These are phyloP conservation scores for Coemansia sp. DNA, from an alignment of 192 early-diverging fungal genomes.

Conservation along the genomic window DNA sequence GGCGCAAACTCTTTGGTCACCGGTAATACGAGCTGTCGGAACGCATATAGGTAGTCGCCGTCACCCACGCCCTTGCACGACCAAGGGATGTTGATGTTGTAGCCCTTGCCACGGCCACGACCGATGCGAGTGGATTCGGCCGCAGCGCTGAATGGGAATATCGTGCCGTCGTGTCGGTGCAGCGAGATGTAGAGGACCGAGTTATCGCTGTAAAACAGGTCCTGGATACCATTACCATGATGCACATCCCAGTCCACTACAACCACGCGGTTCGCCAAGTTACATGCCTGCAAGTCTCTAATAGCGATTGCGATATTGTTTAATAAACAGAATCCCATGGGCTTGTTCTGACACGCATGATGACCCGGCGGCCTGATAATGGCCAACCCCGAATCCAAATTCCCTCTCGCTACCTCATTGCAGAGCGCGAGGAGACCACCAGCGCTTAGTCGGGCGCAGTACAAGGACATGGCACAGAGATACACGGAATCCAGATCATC, in stretches of 20 bases:
- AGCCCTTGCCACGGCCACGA: slow-evolving; percentile 63
- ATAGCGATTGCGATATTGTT: slow-evolving; percentile 92
- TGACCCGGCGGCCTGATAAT: slow-evolving; percentile 94
- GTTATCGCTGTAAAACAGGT: slow-evolving; percentile 75
- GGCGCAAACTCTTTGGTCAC: slow-evolving; percentile 83
- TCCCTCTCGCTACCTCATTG: slow-evolving; percentile 65
- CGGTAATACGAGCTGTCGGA: slow-evolving; percentile 78
- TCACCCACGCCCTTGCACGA: slow-evolving; percentile 71
- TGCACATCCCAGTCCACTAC: slow-evolving; percentile 97
- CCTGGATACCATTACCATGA: slow-evolving; percentile 94
- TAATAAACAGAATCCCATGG: slow-evolving; percentile 88
- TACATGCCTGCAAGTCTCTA: slow-evolving; percentile 57
- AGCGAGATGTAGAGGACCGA: slow-evolving; percentile 85
- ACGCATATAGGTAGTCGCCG: slow-evolving; percentile 88
- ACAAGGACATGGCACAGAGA: slow-evolving; percentile 65
- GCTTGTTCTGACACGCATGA: slow-evolving; percentile 76
- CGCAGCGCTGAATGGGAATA: slow-evolving; percentile 73
- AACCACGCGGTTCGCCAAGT: slow-evolving; percentile 64
- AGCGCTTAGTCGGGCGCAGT: slow-evolving; percentile 71
- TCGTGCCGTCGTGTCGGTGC: slow-evolving; percentile 83
- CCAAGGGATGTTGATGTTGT: slow-evolving; percentile 93
- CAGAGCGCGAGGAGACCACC: slow-evolving; percentile 78
- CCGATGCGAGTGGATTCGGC: slow-evolving; percentile 66
- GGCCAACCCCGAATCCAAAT: slow-evolving; percentile 79
- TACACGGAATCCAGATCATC: slow-evolving; percentile 69